Evolutionary conservation across 2,329 filamentous ascomycete genomes (phyloP).

Genomic region (Sphaerostilbella broomeana): DNA sequence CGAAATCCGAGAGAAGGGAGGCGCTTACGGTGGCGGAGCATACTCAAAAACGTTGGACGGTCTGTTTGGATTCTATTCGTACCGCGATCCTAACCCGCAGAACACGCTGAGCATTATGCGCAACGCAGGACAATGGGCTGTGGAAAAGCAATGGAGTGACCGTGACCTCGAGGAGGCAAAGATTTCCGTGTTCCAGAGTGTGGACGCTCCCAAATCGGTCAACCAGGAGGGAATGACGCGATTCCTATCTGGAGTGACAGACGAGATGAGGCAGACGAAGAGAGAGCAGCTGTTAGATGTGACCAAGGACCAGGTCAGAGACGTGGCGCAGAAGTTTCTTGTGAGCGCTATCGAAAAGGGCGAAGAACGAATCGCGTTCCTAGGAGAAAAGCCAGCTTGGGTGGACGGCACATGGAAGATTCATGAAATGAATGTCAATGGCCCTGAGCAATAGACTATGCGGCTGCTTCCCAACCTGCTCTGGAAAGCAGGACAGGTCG

Average conservation of each 20-base stretch:
- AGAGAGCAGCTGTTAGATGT: constrained; percentile 84
- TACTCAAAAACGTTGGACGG: constrained; percentile 75
- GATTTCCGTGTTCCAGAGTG: constrained; percentile 82
- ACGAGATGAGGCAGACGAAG: constrained; percentile 82
- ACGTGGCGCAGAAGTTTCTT: constrained; percentile 75
- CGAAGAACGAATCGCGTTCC: constrained; percentile 60
- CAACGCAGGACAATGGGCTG: constrained; percentile 75
- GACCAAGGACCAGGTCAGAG: constrained; percentile 68
- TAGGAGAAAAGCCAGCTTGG: constrained; percentile 81
- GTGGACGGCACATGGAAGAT: constrained; percentile 67
- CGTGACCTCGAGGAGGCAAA: constrained; percentile 94
- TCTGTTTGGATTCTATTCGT: constrained; percentile 90
- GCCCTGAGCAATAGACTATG: constrained; percentile 24
- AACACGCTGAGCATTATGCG: constrained; percentile 83
- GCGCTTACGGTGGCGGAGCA: constrained; percentile 89
- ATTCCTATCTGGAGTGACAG: constrained; percentile 78
- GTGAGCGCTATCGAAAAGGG: constrained; percentile 57
- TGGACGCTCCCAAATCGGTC: constrained; percentile 84
- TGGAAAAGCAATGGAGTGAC: constrained; percentile 72
- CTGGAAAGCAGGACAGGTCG: not conserved
- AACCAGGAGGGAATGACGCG: constrained; percentile 80
- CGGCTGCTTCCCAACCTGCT: not conserved
- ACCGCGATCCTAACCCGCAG: constrained; percentile 89
- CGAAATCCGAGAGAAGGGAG: constrained; percentile 95
- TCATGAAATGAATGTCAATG: constrained; percentile 64